Base-by-base conservation (phyloP, 345 rosid species). In the Durio zibethinus region DNA sequence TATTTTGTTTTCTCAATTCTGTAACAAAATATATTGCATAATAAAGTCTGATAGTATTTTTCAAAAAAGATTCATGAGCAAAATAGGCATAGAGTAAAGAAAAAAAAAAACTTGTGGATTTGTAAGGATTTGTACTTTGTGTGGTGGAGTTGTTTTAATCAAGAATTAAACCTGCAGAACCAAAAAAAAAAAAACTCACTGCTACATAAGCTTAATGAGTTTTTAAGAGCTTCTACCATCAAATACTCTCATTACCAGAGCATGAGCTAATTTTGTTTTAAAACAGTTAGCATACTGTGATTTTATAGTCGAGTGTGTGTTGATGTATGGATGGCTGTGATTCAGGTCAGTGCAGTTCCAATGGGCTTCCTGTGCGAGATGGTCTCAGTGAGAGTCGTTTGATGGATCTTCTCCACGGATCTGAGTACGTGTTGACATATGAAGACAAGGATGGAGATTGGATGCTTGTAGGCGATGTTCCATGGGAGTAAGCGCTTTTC, bases 401-500 rank as follows among this genome's bases (percentile, higher is more conserved):
- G 47, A 63, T 61, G 71, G 72, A 75, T 48, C 78, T 75, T 48
- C 70, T 75, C 60, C 72, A 85, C 27, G 92, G 94, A 48, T 89
- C 92, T 38, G 90, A 91, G 7, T 88, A 83, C 78, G 84, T 83
- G 16, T 92, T 89, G 2, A 90, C 96, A 63, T 89, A 88, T 36
- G 91, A 92, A 84, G 97, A 92, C 75, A 92, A 89, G 80, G 97
- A 92, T 73, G 88, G 90, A 27, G 97, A 91, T 53, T 92, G 93
- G 97, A 92, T 92, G 97, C 92, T 92, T 8, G 89, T 88, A 31
- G 93, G 94, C 21, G 97, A 92, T 86, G 94, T 90, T 78, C 94
- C 94, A 2, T 92, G 95, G 93, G 81, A 79, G 92, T 89, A 80
- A 83, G 92, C 80, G 64, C 72, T 54, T 65, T 15, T 47, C 48